A percentile compares a stretch with the other conserved stretches of the same genome.
phyloP scores from a whole-genome alignment of 2,329 filamentous ascomycete genomes.

The Fusarium continuum region DNA sequence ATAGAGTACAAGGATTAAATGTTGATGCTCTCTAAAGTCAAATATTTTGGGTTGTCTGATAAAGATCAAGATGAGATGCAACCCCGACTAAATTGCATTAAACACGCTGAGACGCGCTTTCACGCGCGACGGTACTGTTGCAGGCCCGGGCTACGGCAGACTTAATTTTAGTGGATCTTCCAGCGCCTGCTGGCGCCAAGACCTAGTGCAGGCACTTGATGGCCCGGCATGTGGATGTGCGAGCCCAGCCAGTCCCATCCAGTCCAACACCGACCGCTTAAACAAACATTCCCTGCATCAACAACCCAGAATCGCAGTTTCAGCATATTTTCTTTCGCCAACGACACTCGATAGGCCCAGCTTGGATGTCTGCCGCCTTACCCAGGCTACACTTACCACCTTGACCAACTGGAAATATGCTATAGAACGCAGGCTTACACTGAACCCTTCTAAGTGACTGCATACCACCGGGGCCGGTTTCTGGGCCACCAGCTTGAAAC shows the following conservation, averaged over 20 bases:
- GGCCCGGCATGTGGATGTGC: conserved; percentile 14
- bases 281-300: conserved; percentile 33
- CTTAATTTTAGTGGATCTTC: conserved; percentile 15
- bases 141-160: conserved; percentile 12
- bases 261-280: conserved; percentile 7
- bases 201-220: not conserved
- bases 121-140: conserved; percentile 33
- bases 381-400: conserved; percentile 27
- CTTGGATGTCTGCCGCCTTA: conserved; percentile 36
- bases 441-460: conserved; percentile 22
- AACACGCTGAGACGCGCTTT: conserved; percentile 29
- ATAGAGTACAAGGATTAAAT: not conserved
- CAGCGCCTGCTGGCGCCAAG: conserved; percentile 9
- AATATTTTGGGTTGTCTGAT: not conserved
- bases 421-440: conserved; percentile 12
- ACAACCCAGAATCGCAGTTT: conserved; percentile 20
- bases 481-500: conserved; percentile 20
- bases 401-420: conserved; percentile 33
- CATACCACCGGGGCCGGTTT: conserved; percentile 28
- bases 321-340: conserved; percentile 18
- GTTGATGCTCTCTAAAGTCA: not conserved
- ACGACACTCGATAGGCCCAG: not conserved
- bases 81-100: conserved; percentile 12
- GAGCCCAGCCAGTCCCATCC: too few relatives aligned
- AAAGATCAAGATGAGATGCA: conserved; percentile 1